Conservation (phyloP, 257 asterid genomes). For the Fraxinus anomala region DNA sequence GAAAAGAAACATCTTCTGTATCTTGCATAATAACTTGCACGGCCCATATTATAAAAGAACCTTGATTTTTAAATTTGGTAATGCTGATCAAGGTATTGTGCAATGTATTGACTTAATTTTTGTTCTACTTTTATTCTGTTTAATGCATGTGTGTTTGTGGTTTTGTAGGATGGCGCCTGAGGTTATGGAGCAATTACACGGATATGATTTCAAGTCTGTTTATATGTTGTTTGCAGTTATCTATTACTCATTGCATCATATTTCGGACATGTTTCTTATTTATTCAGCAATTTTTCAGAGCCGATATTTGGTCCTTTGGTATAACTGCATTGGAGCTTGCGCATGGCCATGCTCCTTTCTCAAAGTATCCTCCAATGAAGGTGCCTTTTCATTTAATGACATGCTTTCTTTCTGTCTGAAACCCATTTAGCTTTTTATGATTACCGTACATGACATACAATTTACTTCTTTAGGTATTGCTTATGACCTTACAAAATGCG, state of each 20-base stretch:
- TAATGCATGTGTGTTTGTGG: constrained; percentile 26
- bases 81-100: neutral
- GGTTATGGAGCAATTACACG: constrained; percentile 96
- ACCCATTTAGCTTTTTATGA: constrained; percentile 11
- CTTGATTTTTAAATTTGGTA: constrained; percentile 7
- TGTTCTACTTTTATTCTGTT: constrained; percentile 13
- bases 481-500: constrained; percentile 98
- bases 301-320: constrained; percentile 99
- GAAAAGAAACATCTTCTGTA: neutral
- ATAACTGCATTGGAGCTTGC: constrained; percentile 99
- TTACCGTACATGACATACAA: constrained; percentile 18
- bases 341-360: constrained; percentile 99
- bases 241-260: constrained; percentile 22
- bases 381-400: constrained; percentile 36
- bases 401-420: constrained; percentile 12
- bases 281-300: constrained; percentile 49
- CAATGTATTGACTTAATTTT: constrained; percentile 20
- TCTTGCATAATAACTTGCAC: neutral
- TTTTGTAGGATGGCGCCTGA: constrained; percentile 98
- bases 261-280: constrained; percentile 22
- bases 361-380: constrained; percentile 99
- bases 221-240: constrained; percentile 25
- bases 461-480: constrained; percentile 64
- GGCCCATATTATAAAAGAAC: neutral
- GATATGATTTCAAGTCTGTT: constrained; percentile 95